Evolutionary conservation across 2,329 filamentous ascomycete genomes (phyloP), one percentile per base, ranked within the genome.

Genomic region (Hypoxylon sp.): DNA sequence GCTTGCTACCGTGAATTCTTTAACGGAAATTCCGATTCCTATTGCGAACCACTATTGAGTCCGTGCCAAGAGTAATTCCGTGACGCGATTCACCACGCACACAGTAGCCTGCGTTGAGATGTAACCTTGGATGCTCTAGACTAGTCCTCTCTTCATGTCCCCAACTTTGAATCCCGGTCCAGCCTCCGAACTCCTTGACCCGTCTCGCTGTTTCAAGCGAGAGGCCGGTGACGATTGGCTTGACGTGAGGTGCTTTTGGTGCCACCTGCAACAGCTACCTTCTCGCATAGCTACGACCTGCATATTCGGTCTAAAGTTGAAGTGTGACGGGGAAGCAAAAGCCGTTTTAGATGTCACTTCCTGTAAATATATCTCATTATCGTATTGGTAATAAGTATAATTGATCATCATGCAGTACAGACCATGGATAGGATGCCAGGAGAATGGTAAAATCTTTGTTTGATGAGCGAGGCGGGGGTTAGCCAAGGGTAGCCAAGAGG

Each of bases 1-100:
- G 31, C 44, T 65, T 50, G 29, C 42, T 51, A 29, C 54, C 48
- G 31, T 57, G 35, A 39, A 29, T 50, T 37, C 56, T 19, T 39
- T 51, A 42, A 67, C 63, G 54, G 55, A 59, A 64, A 61, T 47
- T 58, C 57, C 57, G 60, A 57, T 53, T 53, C 37, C 37, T 60
- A 58, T 65, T 50, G 33, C 58, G 60, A 66, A 65, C 63, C 53
- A 67, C 22, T 54, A 62, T 62, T 60, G 54, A 60, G 54, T 59
- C 59, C 42, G 59, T 62, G 69, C 69, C 69, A 71, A 71, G 69
- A 37, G 17, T 52, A 57, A 70, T 65, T 69, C 52, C 64, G 69
- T 70, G 67, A 71, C 61, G 66, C 66, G 69, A 69, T 67, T 68
- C 63, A 57, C 63, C 60, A 52, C 47, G 61, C 69, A 69, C 63